Base-by-base conservation (phyloP, 2,329 filamentous ascomycete genomes). In the Penicillium crustosum region DNA sequence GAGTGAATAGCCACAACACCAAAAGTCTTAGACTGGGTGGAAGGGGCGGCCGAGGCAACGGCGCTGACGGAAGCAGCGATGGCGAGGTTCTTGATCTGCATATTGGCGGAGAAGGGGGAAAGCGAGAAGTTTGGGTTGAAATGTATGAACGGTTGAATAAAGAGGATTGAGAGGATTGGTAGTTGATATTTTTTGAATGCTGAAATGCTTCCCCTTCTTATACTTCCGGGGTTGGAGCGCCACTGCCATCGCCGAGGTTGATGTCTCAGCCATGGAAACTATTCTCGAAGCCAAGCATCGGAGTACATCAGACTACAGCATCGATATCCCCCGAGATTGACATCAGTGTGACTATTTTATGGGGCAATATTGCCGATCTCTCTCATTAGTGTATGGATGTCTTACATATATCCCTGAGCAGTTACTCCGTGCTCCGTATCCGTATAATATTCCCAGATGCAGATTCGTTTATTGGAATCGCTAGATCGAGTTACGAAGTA, bases 1-100 rank as follows among this genome's bases (percentile, higher is more conserved):
- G 82, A 81, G 59, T 77, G 78, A 55, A 85, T 77, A 57, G 81
- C 72, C 67, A 83, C 72, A 56, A 85, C 58, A 62, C 75, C 72
- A 68, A 86, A 86, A 53, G 72, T 68, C 47, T 73, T 69, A 41
- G 66, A 59, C 38, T 68, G 63, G 47, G 63, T 52, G 21, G 66
- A 61, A 47, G 70, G 63, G 50, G 65, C 55, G 58, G 67, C 68
- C 9, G 61, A 48, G 48, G 58, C 64, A 44, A 63, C 73, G 51
- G 70, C 70, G 31, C 71, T 71, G 53, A 73, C 64, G 48, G 77
- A 62, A 53, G 63, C 63, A 47, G 68, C 66, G 57, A 68, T 55
- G 43, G 66, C 17, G 44, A 70, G 38, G 64, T 59, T 66, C 57
- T 63, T 68, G 66, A 71, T 45, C 61, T 68, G 69, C 70, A 72